phyloP scores from a whole-genome alignment of 1,284 basidiomycete genomes.

The Heliocybe sulcata region DNA sequence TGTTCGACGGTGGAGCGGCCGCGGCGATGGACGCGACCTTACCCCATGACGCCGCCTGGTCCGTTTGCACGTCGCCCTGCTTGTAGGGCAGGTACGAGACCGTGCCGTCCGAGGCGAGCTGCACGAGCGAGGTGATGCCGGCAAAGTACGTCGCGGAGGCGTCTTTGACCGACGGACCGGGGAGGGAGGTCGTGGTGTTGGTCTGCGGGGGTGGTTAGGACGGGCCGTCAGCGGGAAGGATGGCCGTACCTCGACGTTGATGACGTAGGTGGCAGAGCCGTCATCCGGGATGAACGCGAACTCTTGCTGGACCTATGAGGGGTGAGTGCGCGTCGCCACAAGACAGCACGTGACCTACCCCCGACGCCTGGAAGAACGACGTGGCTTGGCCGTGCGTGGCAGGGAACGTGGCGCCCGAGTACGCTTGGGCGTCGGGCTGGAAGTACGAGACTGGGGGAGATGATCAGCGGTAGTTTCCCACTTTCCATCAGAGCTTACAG shows the following conservation, averaged over 20 bases:
- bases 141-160: constrained; percentile 66
- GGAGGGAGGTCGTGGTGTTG: constrained; percentile 71
- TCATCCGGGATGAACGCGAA: constrained; percentile 85
- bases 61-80: constrained; percentile 33
- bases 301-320: constrained; percentile 61
- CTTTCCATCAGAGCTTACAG: constrained; percentile 46
- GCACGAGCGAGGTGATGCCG: constrained; percentile 64
- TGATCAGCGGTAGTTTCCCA: neutral
- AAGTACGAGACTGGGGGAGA: constrained; percentile 62
- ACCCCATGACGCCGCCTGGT: constrained; percentile 44
- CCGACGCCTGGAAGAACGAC: constrained; percentile 63
- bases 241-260: constrained; percentile 57
- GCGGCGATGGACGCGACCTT: constrained; percentile 28
- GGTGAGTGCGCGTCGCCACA: neutral
- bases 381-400: constrained; percentile 66
- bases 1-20: constrained; percentile 15
- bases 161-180: constrained; percentile 66
- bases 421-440: constrained; percentile 71
- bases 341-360: constrained; percentile 26
- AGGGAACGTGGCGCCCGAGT: constrained; percentile 63
- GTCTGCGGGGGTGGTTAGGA: constrained; percentile 27
- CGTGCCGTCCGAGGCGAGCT: constrained; percentile 61
- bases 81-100: constrained; percentile 66
- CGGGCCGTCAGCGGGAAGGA: neutral
- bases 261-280: constrained; percentile 69